These are phyloP conservation scores for Xylaria acuta DNA, from an alignment of 495 filamentous ascomycete genomes.

Conservation along the genomic window DNA sequence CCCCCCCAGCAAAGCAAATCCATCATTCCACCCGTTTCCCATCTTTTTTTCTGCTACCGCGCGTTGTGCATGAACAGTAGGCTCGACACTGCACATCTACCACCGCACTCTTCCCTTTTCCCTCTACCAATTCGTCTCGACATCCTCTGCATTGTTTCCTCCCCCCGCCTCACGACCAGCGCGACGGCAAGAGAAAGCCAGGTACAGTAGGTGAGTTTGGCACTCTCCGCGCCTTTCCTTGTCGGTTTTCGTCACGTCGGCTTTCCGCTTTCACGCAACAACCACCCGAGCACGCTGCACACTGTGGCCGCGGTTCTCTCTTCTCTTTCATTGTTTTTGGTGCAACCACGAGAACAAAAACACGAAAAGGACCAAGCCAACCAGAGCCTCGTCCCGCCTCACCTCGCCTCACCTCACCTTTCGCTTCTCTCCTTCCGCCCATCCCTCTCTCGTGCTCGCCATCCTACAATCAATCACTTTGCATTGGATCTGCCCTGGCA, in stretches of 20 bases:
- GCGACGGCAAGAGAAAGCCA: not conserved
- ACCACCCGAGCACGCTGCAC: not conserved
- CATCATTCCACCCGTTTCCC: constrained; percentile 26
- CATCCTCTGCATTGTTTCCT: not conserved
- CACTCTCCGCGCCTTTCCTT: not conserved
- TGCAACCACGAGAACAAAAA: constrained; percentile 14
- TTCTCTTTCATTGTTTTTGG: not conserved
- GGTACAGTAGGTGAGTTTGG: constrained; percentile 11
- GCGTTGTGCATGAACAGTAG: constrained; percentile 25
- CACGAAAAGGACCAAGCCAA: not conserved
- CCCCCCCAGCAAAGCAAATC: constrained; percentile 10
- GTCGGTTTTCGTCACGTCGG: constrained; percentile 4
- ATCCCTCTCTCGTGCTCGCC: not conserved
- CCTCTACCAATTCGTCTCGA: not conserved
- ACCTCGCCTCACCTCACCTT: constrained; percentile 7
- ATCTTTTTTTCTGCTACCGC: constrained; percentile 26
- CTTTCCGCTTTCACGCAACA: constrained; percentile 2
- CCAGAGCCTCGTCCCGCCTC: constrained; percentile 6
- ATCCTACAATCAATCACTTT: not conserved
- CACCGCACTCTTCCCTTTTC: not conserved
- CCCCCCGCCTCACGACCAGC: not conserved
- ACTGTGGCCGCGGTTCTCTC: constrained; percentile 10
- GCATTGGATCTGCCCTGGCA: not conserved
- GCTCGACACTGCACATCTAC: constrained; percentile 14
- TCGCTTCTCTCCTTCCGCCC: not conserved